Evolutionary conservation across 768 basidiomycete species (phyloP).

Genomic region (Termitomyces sp.): DNA sequence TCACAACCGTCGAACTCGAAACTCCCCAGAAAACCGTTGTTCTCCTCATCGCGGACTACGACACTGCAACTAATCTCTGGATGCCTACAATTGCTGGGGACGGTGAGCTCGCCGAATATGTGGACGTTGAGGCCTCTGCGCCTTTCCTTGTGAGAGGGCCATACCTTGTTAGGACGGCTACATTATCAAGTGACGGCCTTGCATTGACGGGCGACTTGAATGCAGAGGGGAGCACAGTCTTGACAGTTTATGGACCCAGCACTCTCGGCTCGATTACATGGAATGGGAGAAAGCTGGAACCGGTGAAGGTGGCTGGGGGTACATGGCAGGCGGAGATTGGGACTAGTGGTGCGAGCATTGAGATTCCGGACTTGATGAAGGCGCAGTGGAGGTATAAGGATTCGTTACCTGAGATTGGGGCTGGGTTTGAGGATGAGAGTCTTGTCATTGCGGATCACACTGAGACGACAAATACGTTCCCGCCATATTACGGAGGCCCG

Average conservation of each 20-base stretch:
- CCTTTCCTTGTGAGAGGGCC: conserved; percentile 10
- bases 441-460: conserved; percentile 10
- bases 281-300: conserved; percentile 5
- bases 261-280: conserved; percentile 4
- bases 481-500: conserved; percentile 13
- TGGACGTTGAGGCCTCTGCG: conserved; percentile 8
- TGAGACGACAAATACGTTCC: conserved; percentile 10
- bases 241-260: conserved; percentile 11
- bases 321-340: conserved; percentile 2
- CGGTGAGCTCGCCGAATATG: conserved; percentile 7
- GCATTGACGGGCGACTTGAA: conserved; percentile 9
- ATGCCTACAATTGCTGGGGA: conserved; percentile 12
- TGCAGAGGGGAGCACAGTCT: background rate
- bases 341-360: background rate
- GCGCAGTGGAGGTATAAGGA: conserved; percentile 11
- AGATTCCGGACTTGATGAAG: conserved; percentile 8
- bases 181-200: conserved; percentile 1
- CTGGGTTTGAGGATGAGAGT: conserved; percentile 5
- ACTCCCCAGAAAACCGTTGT: background rate
- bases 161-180: conserved; percentile 12
- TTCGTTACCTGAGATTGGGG: conserved; percentile 10
- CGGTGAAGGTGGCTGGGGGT: background rate
- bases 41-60: conserved; percentile 12
- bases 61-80: conserved; percentile 11
- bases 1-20: conserved; percentile 7